phyloP scores from a whole-genome alignment of 164 flowering plant genomes.

The Sedum album region DNA sequence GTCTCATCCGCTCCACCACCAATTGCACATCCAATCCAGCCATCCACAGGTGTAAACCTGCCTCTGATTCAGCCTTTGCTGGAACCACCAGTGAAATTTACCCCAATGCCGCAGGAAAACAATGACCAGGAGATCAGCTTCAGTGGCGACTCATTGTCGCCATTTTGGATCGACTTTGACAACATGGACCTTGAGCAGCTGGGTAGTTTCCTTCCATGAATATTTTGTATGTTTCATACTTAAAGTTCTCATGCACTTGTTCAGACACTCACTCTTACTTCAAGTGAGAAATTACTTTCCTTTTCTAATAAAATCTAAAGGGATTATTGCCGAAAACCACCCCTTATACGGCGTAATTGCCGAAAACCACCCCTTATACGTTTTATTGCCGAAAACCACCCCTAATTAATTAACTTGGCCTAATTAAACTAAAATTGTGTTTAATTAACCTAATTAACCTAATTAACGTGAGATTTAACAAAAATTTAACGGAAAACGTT shows the following conservation, averaged over 20 bases:
- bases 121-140: not conserved
- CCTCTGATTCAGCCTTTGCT: not conserved
- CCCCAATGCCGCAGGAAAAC: not conserved
- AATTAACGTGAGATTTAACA: no score
- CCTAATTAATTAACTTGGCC: no score
- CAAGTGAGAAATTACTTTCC: no score
- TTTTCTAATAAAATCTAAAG: no score
- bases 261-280: no score
- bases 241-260: not conserved
- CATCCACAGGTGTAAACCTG: not conserved
- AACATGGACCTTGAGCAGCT: conserved; percentile 3
- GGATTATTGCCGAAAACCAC: no score
- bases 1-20: not conserved
- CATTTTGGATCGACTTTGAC: not conserved
- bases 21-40: not conserved
- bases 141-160: not conserved
- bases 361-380: no score
- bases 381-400: no score
- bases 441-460: no score
- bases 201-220: not conserved
- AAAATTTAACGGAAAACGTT: no score
- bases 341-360: no score
- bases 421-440: no score
- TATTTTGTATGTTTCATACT: not conserved
- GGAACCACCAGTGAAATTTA: not conserved